Percentiles rank a stretch among this genome's conserved stretches.
Conservation (phyloP, 2,329 filamentous ascomycete species). For the Ilyonectria mors-panacis region DNA sequence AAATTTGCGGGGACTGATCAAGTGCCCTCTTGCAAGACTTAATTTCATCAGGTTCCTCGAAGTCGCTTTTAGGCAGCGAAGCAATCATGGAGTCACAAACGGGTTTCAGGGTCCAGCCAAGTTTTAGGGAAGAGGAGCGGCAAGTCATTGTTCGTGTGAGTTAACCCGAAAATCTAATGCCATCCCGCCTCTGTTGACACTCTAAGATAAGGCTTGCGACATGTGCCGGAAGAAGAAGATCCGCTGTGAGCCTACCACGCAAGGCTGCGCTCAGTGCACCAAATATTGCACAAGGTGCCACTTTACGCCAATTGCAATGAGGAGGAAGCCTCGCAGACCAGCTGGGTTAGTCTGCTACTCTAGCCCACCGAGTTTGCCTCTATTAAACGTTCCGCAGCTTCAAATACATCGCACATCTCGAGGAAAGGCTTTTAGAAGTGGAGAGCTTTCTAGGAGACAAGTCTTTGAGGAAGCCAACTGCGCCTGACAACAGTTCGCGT, state of each 20-base stretch:
- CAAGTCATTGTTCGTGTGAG: constrained; percentile 10
- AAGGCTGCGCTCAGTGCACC: constrained; percentile 48
- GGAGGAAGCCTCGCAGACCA: constrained; percentile 40
- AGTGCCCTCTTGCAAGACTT: constrained; percentile 1
- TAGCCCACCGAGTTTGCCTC: neutral
- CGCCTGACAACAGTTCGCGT: neutral
- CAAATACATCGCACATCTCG: constrained; percentile 38
- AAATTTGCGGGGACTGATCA: neutral
- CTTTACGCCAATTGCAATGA: constrained; percentile 48
- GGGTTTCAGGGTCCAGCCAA: neutral
- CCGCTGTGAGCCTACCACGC: constrained; percentile 43
- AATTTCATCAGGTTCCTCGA: neutral
- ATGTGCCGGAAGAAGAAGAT: constrained; percentile 52
- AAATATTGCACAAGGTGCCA: constrained; percentile 45
- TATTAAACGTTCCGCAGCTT: constrained; percentile 26
- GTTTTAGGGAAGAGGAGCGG: neutral
- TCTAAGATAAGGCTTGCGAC: constrained; percentile 45
- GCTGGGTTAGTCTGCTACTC: constrained; percentile 38
- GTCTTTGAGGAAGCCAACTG: constrained; percentile 6
- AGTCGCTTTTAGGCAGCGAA: neutral
- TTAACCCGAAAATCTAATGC: neutral
- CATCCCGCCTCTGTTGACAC: neutral
- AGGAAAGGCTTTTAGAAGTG: constrained; percentile 36
- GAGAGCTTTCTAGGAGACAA: constrained; percentile 24
- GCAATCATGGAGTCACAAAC: constrained; percentile 8